Conservation (phyloP, 495 filamentous ascomycete genomes). For the Hyaloscypha finlandica region DNA sequence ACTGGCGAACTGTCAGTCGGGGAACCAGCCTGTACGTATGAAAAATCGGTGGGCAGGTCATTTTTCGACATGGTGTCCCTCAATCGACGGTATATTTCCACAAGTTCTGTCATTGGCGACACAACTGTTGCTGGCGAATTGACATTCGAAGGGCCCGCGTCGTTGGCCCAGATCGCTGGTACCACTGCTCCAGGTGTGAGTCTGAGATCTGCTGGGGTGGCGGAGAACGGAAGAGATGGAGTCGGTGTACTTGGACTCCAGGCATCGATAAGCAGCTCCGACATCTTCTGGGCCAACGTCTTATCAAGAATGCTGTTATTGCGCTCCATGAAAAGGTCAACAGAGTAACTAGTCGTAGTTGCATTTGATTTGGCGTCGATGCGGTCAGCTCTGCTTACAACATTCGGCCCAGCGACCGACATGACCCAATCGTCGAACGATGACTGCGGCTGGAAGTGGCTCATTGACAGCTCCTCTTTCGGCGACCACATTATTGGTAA, state of each 20-base stretch:
- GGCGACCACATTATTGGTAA: constrained; percentile 94
- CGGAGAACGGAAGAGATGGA: constrained; percentile 5
- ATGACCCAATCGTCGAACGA: constrained; percentile 68
- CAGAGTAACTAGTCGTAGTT: constrained; percentile 32
- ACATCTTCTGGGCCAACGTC: constrained; percentile 60
- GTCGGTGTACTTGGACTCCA: constrained; percentile 25
- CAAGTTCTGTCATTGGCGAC: constrained; percentile 67
- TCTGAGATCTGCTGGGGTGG: constrained; percentile 1
- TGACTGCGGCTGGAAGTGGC: constrained; percentile 56
- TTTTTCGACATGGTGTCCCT: constrained; percentile 77
- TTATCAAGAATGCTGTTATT: constrained; percentile 59
- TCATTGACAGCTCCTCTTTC: constrained; percentile 79
- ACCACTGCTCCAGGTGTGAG: constrained; percentile 1
- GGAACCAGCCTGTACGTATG: not conserved
- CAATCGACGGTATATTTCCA: constrained; percentile 76
- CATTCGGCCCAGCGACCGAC: constrained; percentile 34
- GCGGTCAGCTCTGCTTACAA: not conserved
- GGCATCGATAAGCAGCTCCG: constrained; percentile 41
- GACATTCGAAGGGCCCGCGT: constrained; percentile 11
- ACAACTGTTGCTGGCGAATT: constrained; percentile 36
- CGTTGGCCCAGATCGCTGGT: constrained; percentile 21
- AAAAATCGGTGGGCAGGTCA: constrained; percentile 44
- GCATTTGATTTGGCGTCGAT: constrained; percentile 10
- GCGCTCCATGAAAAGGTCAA: constrained; percentile 66
- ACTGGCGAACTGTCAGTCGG: constrained; percentile 27